These are phyloP conservation scores for Irpex lacteus DNA, from an alignment of 1,284 basidiomycete species.

Conservation along the genomic window DNA sequence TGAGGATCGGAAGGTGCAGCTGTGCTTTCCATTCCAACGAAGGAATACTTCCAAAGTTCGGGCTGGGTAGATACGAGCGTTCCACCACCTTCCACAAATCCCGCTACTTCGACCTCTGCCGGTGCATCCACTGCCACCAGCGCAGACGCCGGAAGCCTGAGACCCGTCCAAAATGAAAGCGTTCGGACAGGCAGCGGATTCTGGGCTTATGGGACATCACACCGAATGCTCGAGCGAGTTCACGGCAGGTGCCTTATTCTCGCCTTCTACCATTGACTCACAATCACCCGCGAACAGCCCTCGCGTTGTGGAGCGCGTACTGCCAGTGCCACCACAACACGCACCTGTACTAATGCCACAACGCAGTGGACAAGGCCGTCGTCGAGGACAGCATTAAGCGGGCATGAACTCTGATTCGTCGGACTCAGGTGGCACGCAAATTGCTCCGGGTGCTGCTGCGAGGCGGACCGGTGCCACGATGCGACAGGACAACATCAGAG, in stretches of 20 bases:
- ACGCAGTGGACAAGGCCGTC: slow-evolving; percentile 3
- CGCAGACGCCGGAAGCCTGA: neutral
- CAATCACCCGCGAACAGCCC: slow-evolving; percentile 5
- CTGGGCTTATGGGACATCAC: slow-evolving; percentile 61
- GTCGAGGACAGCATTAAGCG: slow-evolving; percentile 33
- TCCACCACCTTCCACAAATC: neutral
- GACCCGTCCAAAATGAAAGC: slow-evolving; percentile 35
- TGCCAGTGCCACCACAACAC: too few relatives aligned
- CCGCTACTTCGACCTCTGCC: neutral
- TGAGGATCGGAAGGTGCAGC: slow-evolving; percentile 77
- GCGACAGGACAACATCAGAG: too few relatives aligned
- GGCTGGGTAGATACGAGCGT: slow-evolving; percentile 52
- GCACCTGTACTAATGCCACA: too few relatives aligned
- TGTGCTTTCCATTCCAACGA: slow-evolving; percentile 74
- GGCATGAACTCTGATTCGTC: slow-evolving; percentile 38
- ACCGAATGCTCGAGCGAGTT: slow-evolving; percentile 56
- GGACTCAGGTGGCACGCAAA: slow-evolving; percentile 60
- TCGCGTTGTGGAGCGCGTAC: slow-evolving; percentile 9
- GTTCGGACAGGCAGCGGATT: slow-evolving; percentile 75
- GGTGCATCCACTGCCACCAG: neutral
- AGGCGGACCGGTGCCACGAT: neutral
- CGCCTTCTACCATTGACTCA: slow-evolving; percentile 19
- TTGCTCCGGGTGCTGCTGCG: slow-evolving; percentile 19
- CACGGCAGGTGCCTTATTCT: slow-evolving; percentile 34
- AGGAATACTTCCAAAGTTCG: slow-evolving; percentile 80